Base-by-base conservation (phyloP, 129 eudicot species). In the Heracleum sosnowskyi region DNA sequence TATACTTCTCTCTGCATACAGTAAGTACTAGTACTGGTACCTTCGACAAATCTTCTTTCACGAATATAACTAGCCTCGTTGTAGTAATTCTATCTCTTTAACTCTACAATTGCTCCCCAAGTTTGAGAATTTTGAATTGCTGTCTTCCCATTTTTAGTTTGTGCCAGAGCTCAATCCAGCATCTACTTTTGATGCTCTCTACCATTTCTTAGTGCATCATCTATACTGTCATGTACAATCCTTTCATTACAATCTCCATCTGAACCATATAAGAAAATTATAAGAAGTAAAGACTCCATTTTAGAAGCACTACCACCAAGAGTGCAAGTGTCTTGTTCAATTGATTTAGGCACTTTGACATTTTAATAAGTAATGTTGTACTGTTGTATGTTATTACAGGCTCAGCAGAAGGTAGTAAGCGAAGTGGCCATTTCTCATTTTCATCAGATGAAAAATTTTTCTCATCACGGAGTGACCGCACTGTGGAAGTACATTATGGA, bases 381-480 rank as follows among this genome's bases (percentile, higher is more conserved):
- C 79, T 82, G 74, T 57, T 34, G 24, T 81, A 44, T 79, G 74
- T 75, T 36, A n/a, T 83, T 75, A 76, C 85, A 72, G 87, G 83
- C 84, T 82, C 86, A 81, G 74, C 82, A 80, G 82, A 77, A 69
- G 83, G 79, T 78, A 37, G 42, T 81, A 80, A 76, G 53, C 80
- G 74, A 73, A 82, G 40, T 69, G 60, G 77, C 77, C 78, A 49
- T 40, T 41, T 79, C 31, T 79, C 87, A 24, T 55, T 84, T 44
- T 75, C 86, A 20, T 39, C 86, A 42, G 86, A 78, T 51, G 92
- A 83, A 36, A 78, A 69, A 57, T 66, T 79, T 79, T 77, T 69
- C n/a, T 80, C 86, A 68, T 89, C 87, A 88, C 88, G 77, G 88
- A 73, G 37, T 7, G 79, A 76, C 37, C 77, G 77, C 81, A 78